Conservation (phyloP, 2,329 filamentous ascomycete species). For the Bipolaris sorokiniana region DNA sequence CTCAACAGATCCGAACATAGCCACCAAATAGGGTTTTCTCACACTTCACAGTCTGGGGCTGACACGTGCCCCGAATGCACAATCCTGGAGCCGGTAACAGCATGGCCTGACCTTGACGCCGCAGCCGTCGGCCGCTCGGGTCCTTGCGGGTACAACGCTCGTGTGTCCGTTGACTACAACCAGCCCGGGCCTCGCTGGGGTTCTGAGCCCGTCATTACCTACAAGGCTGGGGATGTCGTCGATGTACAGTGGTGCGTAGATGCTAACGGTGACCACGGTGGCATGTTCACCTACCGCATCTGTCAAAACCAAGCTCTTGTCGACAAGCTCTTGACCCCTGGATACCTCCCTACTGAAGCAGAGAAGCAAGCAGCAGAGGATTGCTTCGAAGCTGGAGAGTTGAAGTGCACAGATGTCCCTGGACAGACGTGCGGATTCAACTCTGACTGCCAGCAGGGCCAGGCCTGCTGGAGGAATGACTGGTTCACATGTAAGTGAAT, state of each 20-base stretch:
- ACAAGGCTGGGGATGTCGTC: conserved; percentile 37
- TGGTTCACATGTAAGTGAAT: conserved; percentile 40
- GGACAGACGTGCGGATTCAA: conserved; percentile 42
- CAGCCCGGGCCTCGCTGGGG: conserved; percentile 43
- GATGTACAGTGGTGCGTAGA: conserved; percentile 46
- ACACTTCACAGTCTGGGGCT: conserved; percentile 24
- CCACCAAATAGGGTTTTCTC: neutral
- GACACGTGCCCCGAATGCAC: conserved; percentile 47
- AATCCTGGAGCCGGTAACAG: conserved; percentile 42
- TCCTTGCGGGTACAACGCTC: conserved; percentile 46
- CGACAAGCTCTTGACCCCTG: conserved; percentile 39
- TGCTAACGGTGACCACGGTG: conserved; percentile 44
- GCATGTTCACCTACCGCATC: conserved; percentile 46
- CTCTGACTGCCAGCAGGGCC: conserved; percentile 37
- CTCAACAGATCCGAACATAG: neutral
- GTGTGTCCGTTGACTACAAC: conserved; percentile 44
- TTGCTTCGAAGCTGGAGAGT: conserved; percentile 36
- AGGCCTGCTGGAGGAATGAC: conserved; percentile 43
- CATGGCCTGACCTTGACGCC: conserved; percentile 40
- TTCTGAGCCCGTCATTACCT: conserved; percentile 37
- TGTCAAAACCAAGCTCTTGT: conserved; percentile 43
- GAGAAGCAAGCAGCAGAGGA: conserved; percentile 45
- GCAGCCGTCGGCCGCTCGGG: conserved; percentile 41
- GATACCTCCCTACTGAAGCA: conserved; percentile 41
- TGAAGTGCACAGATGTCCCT: conserved; percentile 42